Conservation (phyloP, 176 grass and related monocot genomes). For the Oryza glumipatula region DNA sequence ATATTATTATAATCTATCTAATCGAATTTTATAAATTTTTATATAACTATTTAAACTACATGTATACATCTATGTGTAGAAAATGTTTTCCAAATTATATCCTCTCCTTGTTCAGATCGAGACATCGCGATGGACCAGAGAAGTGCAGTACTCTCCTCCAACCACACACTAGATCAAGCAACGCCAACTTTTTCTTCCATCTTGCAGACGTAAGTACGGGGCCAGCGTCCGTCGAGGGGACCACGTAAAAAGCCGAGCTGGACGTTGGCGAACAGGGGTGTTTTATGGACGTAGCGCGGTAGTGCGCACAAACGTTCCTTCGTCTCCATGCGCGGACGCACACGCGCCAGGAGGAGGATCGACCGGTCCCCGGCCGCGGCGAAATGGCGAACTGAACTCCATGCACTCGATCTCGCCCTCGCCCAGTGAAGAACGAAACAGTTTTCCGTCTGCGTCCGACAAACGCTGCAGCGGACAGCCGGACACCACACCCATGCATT, state of each 20-base stretch:
- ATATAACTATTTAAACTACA: no score
- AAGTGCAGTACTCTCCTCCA: neutral
- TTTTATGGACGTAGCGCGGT: neutral
- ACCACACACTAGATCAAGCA: neutral
- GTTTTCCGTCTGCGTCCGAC: conserved; percentile 1
- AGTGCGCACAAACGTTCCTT: conserved; percentile 7
- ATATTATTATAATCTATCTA: no score
- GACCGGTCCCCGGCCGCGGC: neutral
- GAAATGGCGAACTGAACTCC: neutral
- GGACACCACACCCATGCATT: neutral
- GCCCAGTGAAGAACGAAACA: neutral
- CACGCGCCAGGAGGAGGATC: neutral
- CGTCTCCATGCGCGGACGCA: neutral
- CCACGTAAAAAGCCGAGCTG: neutral
- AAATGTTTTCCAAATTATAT: neutral
- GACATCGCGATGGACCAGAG: neutral
- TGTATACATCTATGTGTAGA: no score
- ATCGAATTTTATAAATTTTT: no score
- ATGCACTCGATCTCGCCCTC: neutral
- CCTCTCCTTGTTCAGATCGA: neutral
- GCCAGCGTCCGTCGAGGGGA: neutral
- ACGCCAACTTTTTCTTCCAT: neutral
- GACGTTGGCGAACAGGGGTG: conserved; percentile 22
- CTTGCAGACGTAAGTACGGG: neutral
- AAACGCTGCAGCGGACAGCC: neutral